Percentiles rank a stretch among this genome's conserved stretches.
phyloP scores from a whole-genome alignment of 148 eudicot species.

The Nepenthes mirabilis region DNA sequence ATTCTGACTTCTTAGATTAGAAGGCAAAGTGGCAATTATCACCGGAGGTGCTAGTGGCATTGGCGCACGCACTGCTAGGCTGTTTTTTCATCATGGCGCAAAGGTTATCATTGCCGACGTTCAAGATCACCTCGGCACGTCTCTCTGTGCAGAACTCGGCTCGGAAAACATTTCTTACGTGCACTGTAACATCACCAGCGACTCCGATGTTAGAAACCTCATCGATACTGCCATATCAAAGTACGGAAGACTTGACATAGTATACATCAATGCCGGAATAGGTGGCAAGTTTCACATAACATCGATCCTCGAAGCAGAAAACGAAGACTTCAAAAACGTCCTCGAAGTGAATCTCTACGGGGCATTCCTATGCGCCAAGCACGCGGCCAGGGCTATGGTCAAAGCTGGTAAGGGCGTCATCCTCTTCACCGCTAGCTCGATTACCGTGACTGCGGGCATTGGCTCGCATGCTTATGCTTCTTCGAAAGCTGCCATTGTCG shows the following conservation, averaged over 20 bases:
- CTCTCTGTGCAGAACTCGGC: conserved; percentile 1
- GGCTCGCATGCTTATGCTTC: conserved; percentile 9
- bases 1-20: background rate
- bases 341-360: conserved; percentile 20
- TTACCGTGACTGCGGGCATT: conserved; percentile 1
- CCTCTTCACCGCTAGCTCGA: conserved; percentile 11
- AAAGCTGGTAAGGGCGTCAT: conserved; percentile 16
- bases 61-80: conserved; percentile 8
- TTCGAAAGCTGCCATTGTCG: conserved; percentile 21
- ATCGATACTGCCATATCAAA: conserved; percentile 10
- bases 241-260: conserved; percentile 20
- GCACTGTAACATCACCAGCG: conserved; percentile 18
- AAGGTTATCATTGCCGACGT: conserved; percentile 9
- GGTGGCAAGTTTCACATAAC: conserved; percentile 9
- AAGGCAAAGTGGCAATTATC: conserved; percentile 8
- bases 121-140: conserved; percentile 6
- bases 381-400: conserved; percentile 24
- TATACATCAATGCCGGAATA: conserved; percentile 38
- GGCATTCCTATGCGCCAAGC: conserved; percentile 15
- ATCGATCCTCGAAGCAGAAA: conserved; percentile 5
- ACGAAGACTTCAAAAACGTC: conserved; percentile 18
- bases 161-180: conserved; percentile 4
- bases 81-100: conserved; percentile 10
- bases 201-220: conserved; percentile 5
- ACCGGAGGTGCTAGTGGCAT: conserved; percentile 14